Evolutionary conservation across 1,139 yeast genomes (phyloP).

Genomic region (Yamadazyma oceani): DNA sequence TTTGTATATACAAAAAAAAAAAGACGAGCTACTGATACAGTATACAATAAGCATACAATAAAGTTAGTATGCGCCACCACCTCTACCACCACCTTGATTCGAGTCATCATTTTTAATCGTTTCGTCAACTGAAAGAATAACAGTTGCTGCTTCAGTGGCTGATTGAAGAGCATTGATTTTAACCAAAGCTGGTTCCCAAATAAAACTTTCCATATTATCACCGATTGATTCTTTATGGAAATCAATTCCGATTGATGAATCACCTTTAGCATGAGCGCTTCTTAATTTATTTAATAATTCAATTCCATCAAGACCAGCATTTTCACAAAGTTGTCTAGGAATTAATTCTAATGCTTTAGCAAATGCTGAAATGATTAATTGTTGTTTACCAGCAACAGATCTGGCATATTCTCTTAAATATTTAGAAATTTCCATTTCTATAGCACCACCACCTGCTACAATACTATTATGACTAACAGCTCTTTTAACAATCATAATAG

Average conservation of each 20-base stretch:
- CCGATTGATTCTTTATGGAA: conserved; percentile 82
- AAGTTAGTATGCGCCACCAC: conserved; percentile 53
- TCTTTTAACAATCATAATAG: conserved; percentile 96
- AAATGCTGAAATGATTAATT: conserved; percentile 83
- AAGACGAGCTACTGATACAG: too few relatives aligned
- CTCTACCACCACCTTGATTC: conserved; percentile 59
- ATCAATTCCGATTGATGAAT: conserved; percentile 88
- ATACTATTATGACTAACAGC: conserved; percentile 83
- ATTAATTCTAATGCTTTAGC: conserved; percentile 94
- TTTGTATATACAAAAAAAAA: conserved; percentile 1
- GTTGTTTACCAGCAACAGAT: conserved; percentile 94
- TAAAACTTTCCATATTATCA: conserved; percentile 80
- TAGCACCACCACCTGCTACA: conserved; percentile 99
- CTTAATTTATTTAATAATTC: conserved; percentile 87
- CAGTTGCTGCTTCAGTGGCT: conserved; percentile 97
- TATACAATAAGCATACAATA: background rate
- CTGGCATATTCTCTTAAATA: conserved; percentile 84
- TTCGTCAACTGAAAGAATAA: conserved; percentile 91
- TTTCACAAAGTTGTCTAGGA: conserved; percentile 96
- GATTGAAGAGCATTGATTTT: conserved; percentile 91
- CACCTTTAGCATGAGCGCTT: conserved; percentile 93
- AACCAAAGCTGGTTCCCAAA: conserved; percentile 98
- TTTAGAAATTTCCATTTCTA: conserved; percentile 94
- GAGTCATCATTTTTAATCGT: conserved; percentile 80
- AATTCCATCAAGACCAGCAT: conserved; percentile 96